Base-by-base conservation (phyloP, 2,329 filamentous ascomycete species). In the Sclerotinia spermophila region DNA sequence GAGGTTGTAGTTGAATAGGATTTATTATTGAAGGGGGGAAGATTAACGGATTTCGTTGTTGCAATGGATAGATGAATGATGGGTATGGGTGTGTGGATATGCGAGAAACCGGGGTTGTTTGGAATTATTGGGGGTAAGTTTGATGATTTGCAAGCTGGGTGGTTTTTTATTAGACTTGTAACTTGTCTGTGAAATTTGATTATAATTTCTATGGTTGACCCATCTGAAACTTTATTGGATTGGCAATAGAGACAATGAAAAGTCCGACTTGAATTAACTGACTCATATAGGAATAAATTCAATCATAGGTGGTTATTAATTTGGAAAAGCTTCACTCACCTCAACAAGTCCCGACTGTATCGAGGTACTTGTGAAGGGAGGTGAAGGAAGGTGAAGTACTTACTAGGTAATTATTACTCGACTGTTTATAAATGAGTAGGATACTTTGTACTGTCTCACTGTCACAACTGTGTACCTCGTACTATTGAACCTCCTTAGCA, bases 1-100 rank as follows among this genome's bases (percentile, higher is more conserved):
- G 82, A 80, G 79, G 71, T 74, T 71, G 69, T 73, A 72, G 73
- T 75, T 70, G 74, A 74, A 73, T 72, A 73, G 74, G 69, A 71
- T 73, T 66, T 66, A 65, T 65, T 72, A 71, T 73, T 71, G 71
- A 73, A 51, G 45, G 62, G 60, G 62, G 40, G 48, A 44, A 60
- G 38, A 21, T 45, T 48, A 13, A 66, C 48, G 62, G 62, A 66
- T 74, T 65, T 61, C 67, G 67, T 61, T 68, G 70, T 72, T 64
- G 65, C 56, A 56, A 66, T 66, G 61, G 61, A 62, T 64, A 27
- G 66, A 70, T 58, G 69, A 24, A 58, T 66, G 48, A 53, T 53
- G 48, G 77, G 75, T 72, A 45, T 65, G 62, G 45, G 24, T 53
- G 75, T 72, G 62, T 65, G 62, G 45, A 30, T 53, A 66, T 53